Percentiles rank a stretch among this genome's conserved stretches.
phyloP scores from a whole-genome alignment of 2,329 filamentous ascomycete genomes.

The Rutstroemia sydowiana region DNA sequence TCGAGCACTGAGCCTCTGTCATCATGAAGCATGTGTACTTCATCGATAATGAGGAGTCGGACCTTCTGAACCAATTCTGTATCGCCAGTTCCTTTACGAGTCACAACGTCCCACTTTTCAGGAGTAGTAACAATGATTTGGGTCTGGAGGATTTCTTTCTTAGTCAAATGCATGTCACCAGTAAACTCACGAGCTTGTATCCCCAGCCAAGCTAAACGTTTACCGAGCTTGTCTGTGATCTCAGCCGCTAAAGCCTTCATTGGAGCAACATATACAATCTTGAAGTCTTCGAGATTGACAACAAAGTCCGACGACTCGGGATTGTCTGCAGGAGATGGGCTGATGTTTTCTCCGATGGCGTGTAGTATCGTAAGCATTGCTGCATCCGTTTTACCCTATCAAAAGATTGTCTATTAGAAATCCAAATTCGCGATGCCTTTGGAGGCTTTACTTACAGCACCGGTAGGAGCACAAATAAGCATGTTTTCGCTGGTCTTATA shows the following conservation, averaged over 20 bases:
- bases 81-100: conserved; percentile 91
- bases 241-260: conserved; percentile 98
- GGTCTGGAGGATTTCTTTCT: conserved; percentile 88
- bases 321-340: conserved; percentile 71
- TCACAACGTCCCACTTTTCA: conserved; percentile 99
- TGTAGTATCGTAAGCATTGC: conserved; percentile 96
- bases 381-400: conserved; percentile 86
- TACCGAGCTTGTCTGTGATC: conserved; percentile 89
- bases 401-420: not conserved
- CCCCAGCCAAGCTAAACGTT: conserved; percentile 86
- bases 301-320: conserved; percentile 68
- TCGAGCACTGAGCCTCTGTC: conserved; percentile 94
- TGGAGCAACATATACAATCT: conserved; percentile 96
- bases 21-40: conserved; percentile 99
- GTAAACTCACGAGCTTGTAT: conserved; percentile 90
- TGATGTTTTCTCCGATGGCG: conserved; percentile 76
- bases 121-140: conserved; percentile 98
- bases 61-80: conserved; percentile 98
- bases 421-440: not conserved
- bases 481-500: conserved; percentile 97
- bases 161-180: conserved; percentile 97
- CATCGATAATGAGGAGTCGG: conserved; percentile 90
- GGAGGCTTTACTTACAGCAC: conserved; percentile 52
- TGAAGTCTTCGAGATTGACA: conserved; percentile 83
- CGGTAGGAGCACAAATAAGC: conserved; percentile 95